phyloP scores from a whole-genome alignment of 108 stramenopile genomes.

The Licmophora abbreviata region DNA sequence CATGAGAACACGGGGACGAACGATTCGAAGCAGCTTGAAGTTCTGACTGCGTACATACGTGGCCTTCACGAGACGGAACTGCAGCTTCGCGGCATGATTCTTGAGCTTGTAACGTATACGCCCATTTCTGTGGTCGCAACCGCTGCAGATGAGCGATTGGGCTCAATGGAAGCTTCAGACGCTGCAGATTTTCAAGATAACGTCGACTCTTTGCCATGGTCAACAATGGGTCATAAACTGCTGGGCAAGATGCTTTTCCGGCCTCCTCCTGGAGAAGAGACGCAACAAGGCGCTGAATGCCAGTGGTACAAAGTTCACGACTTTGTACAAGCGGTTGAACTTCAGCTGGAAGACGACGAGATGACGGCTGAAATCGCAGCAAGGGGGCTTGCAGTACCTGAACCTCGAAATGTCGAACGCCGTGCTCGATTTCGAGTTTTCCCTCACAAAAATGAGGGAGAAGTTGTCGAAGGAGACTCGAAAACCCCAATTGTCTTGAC shows the following conservation, averaged over 20 bases:
- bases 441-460: slow-evolving; percentile 23
- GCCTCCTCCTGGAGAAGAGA: slow-evolving; percentile 25
- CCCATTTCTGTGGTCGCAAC: slow-evolving; percentile 51
- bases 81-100: slow-evolving; percentile 34
- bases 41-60: slow-evolving; percentile 45
- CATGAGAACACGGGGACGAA: not conserved
- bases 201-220: slow-evolving; percentile 37
- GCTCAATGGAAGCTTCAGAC: slow-evolving; percentile 54
- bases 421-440: slow-evolving; percentile 64
- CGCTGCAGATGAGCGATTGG: slow-evolving; percentile 64
- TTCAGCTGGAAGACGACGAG: slow-evolving; percentile 18
- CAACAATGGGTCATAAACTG: slow-evolving; percentile 25
- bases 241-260: slow-evolving; percentile 45
- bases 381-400: slow-evolving; percentile 13
- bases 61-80: slow-evolving; percentile 60
- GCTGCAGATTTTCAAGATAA: slow-evolving; percentile 39
- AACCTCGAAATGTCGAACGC: slow-evolving; percentile 35
- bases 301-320: slow-evolving; percentile 56
- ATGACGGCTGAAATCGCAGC: slow-evolving; percentile 4
- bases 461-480: slow-evolving; percentile 12
- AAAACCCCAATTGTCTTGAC: slow-evolving; percentile 56
- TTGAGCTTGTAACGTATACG: slow-evolving; percentile 36
- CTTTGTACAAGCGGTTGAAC: slow-evolving; percentile 41
- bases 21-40: slow-evolving; percentile 13
- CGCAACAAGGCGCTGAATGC: slow-evolving; percentile 17